phyloP scores from a whole-genome alignment of 345 rosid genomes.

The Reutealis trisperma region DNA sequence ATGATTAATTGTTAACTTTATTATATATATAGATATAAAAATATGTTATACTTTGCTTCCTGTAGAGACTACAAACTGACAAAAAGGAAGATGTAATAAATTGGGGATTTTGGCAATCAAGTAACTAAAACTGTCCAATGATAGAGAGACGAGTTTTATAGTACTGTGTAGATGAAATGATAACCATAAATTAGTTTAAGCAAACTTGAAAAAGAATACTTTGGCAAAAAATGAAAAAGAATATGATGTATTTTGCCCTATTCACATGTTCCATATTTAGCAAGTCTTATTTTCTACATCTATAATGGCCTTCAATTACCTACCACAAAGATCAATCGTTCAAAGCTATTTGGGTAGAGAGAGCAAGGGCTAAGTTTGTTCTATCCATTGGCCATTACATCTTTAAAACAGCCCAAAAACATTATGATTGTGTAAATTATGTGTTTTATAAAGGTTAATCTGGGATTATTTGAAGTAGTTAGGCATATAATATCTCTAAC shows the following conservation, averaged over 20 bases:
- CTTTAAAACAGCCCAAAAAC: not conserved
- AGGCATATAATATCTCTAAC: too few relatives aligned
- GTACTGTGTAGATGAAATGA: constrained; percentile 18
- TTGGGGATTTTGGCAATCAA: constrained; percentile 17
- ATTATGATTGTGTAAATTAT: too few relatives aligned
- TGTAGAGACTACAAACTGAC: constrained; percentile 34
- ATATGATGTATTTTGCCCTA: constrained; percentile 4
- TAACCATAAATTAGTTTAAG: constrained; percentile 21
- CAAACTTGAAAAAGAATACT: not conserved
- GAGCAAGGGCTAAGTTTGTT: constrained; percentile 16
- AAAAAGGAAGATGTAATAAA: constrained; percentile 25
- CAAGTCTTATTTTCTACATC: constrained; percentile 1
- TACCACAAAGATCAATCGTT: not conserved
- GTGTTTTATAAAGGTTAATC: too few relatives aligned
- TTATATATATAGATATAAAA: too few relatives aligned
- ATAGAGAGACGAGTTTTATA: constrained; percentile 13
- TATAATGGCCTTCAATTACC: constrained; percentile 7
- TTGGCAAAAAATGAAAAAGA: too few relatives aligned
- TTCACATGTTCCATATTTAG: not conserved
- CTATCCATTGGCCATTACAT: not conserved
- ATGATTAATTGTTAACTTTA: constrained; percentile 7
- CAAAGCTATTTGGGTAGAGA: not conserved
- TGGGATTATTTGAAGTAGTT: too few relatives aligned
- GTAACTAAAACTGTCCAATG: constrained; percentile 20
- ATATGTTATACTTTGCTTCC: constrained; percentile 26